These are phyloP conservation scores for Pythium biforme DNA, from an alignment of 352 stramenopile genomes.

Conservation along the genomic window DNA sequence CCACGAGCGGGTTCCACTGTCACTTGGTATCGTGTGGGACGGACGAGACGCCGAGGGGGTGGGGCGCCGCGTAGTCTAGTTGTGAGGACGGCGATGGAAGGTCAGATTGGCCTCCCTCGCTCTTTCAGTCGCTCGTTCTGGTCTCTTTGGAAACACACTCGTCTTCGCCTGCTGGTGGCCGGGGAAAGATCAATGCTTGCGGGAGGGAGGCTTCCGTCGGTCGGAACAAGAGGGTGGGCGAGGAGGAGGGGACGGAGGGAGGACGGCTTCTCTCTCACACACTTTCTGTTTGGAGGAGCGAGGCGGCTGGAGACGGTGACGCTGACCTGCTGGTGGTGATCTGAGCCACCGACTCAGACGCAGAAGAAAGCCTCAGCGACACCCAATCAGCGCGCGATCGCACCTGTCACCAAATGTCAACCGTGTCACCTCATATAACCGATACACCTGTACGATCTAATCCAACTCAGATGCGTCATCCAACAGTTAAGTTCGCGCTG, in stretches of 20 bases:
- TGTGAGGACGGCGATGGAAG: not conserved
- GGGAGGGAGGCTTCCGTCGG: not conserved
- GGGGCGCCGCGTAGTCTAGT: conserved; percentile 1
- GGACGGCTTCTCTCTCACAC: not conserved
- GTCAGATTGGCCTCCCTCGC: not conserved
- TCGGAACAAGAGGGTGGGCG: conserved; percentile 1
- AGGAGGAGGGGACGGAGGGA: not conserved
- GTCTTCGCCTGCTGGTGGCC: not conserved
- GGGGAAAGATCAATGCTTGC: not conserved
- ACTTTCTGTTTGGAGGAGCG: not conserved
- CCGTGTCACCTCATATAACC: conserved; percentile 12
- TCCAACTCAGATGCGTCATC: not conserved
- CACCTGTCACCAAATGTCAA: conserved; percentile 24
- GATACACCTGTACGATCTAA: not conserved
- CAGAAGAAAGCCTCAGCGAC: conserved; percentile 21
- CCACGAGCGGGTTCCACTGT: conserved; percentile 4
- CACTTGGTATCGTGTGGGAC: not conserved
- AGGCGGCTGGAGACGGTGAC: not conserved
- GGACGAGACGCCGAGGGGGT: not conserved
- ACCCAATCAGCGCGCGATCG: conserved; percentile 21
- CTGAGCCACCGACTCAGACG: conserved; percentile 24
- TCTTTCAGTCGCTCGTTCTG: not conserved
- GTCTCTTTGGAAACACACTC: not conserved
- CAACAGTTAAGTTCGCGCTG: not conserved
- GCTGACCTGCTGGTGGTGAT: conserved; percentile 10